phyloP scores from a whole-genome alignment of 179 eudicot genomes.

The Drosera spatulata region DNA sequence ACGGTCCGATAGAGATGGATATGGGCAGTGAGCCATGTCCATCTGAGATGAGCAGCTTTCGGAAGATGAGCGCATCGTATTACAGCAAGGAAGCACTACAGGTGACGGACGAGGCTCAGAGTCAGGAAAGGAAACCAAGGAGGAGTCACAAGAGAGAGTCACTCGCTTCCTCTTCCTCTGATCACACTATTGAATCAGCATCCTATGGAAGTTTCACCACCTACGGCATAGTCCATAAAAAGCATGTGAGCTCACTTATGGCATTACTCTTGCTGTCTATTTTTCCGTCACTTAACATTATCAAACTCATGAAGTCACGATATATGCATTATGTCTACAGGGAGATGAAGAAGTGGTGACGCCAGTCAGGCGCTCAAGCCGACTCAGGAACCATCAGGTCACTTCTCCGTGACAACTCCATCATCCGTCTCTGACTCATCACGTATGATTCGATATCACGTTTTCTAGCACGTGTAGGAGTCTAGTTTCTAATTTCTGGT shows the following conservation, averaged over 20 bases:
- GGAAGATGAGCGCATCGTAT: slow-evolving; percentile 19
- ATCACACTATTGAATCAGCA: slow-evolving; percentile 36
- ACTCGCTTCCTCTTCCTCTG: slow-evolving; percentile 68
- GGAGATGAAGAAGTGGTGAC: slow-evolving; percentile 75
- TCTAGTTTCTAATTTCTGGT: not conserved
- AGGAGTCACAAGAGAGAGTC: slow-evolving; percentile 60
- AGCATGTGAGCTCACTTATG: slow-evolving; percentile 38
- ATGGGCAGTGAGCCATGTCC: slow-evolving; percentile 42
- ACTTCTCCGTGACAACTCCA: slow-evolving; percentile 34
- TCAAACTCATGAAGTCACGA: not conserved
- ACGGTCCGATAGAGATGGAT: slow-evolving; percentile 37
- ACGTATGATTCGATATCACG: not conserved
- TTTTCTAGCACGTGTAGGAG: not conserved
- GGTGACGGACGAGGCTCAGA: slow-evolving; percentile 38
- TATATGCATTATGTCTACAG: slow-evolving; percentile 4
- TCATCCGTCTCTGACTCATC: too few relatives aligned
- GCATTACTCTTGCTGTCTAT: not conserved
- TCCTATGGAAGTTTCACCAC: slow-evolving; percentile 98
- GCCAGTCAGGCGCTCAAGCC: slow-evolving; percentile 86
- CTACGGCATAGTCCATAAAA: slow-evolving; percentile 50
- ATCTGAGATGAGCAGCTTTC: slow-evolving; percentile 72
- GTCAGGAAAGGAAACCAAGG: slow-evolving; percentile 34
- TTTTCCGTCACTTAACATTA: not conserved
- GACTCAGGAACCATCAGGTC: slow-evolving; percentile 52
- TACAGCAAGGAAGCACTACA: slow-evolving; percentile 7